These are phyloP conservation scores for Calonectria fujianensis DNA, from an alignment of 2,329 filamentous ascomycete genomes.

Conservation along the genomic window DNA sequence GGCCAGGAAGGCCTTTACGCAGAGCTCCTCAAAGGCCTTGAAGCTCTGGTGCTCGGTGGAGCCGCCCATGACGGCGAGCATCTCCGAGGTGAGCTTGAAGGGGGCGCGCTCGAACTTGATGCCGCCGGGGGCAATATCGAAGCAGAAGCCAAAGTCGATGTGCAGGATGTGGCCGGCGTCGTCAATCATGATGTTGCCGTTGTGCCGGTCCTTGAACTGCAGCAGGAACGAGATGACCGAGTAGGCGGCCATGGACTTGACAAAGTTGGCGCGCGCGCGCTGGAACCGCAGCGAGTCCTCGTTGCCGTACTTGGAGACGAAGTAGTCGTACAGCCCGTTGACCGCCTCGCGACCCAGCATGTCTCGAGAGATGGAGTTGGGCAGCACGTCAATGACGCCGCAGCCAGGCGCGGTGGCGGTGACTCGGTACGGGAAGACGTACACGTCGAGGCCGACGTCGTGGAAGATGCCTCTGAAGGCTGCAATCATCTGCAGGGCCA, in stretches of 20 bases:
- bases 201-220: constrained; percentile 99
- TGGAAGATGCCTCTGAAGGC: constrained; percentile 98
- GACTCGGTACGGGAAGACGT: constrained; percentile 96
- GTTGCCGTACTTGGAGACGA: constrained; percentile 96
- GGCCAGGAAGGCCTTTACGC: constrained; percentile 95
- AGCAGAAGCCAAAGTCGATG: constrained; percentile 99
- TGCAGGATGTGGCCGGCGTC: constrained; percentile 97
- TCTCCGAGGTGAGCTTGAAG: constrained; percentile 98
- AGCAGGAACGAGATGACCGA: constrained; percentile 96
- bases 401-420: constrained; percentile 98
- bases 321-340: constrained; percentile 99
- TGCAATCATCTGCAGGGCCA: constrained; percentile 98
- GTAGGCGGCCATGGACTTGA: constrained; percentile 99
- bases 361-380: constrained; percentile 97
- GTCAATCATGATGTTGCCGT: constrained; percentile 99
- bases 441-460: constrained; percentile 94
- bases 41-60: constrained; percentile 89
- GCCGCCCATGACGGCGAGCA: constrained; percentile 99
- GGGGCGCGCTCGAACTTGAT: constrained; percentile 98
- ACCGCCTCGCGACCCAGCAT: constrained; percentile 99
- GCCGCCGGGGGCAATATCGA: constrained; percentile 97
- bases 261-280: constrained; percentile 95
- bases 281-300: constrained; percentile 97
- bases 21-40: constrained; percentile 96
- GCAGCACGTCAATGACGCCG: constrained; percentile 97